Percentiles rank a stretch among this genome's conserved stretches.
Evolutionary conservation across 2,329 filamentous ascomycete species (phyloP).

Genomic region (Onygenales sp.): DNA sequence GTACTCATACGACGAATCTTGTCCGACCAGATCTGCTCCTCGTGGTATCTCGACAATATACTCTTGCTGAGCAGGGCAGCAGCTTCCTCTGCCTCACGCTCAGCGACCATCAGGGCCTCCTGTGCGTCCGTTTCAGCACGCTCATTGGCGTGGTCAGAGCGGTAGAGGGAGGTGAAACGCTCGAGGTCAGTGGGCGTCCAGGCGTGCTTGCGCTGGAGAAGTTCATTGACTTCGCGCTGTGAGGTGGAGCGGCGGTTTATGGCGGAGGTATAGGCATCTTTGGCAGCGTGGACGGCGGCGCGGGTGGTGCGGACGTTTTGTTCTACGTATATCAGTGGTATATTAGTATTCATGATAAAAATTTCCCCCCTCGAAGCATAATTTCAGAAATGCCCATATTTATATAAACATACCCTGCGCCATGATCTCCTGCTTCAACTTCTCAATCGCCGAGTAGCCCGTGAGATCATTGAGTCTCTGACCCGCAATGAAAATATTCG

Average conservation of each 20-base stretch:
- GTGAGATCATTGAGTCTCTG: slow-evolving; percentile 90
- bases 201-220: slow-evolving; percentile 86
- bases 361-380: not conserved
- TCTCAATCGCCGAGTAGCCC: slow-evolving; percentile 85
- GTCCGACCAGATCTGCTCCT: slow-evolving; percentile 99
- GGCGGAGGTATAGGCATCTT: slow-evolving; percentile 70
- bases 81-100: slow-evolving; percentile 70
- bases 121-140: slow-evolving; percentile 67
- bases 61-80: slow-evolving; percentile 66
- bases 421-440: slow-evolving; percentile 69
- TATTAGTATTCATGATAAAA: not conserved
- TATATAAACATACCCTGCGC: slow-evolving; percentile 42
- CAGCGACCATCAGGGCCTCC: slow-evolving; percentile 62
- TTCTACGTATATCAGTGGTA: slow-evolving; percentile 31
- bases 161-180: slow-evolving; percentile 85
- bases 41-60: slow-evolving; percentile 88
- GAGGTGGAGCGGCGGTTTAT: slow-evolving; percentile 76
- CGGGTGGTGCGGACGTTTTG: slow-evolving; percentile 47
- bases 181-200: slow-evolving; percentile 85
- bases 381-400: not conserved
- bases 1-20: slow-evolving; percentile 93
- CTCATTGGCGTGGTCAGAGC: slow-evolving; percentile 87
- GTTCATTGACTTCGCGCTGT: slow-evolving; percentile 88
- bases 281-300: slow-evolving; percentile 57
- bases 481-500: slow-evolving; percentile 73